These are phyloP conservation scores for Coffea canephora DNA, from an alignment of 257 asterid genomes.

Conservation along the genomic window DNA sequence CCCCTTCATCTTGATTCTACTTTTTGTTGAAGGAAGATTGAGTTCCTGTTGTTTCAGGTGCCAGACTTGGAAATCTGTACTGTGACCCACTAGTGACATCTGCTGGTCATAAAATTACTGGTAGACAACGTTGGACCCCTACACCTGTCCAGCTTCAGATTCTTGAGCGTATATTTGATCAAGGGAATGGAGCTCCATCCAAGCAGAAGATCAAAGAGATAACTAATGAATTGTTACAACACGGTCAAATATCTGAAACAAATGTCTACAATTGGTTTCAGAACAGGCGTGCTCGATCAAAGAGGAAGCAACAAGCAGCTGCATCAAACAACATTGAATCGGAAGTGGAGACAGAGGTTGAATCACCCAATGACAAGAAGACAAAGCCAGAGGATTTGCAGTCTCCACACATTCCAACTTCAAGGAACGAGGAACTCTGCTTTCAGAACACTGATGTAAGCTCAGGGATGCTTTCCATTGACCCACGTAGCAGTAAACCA, in stretches of 20 bases:
- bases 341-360: slow-evolving; percentile 93
- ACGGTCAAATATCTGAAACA: slow-evolving; percentile 94
- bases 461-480: slow-evolving; percentile 48
- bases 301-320: slow-evolving; percentile 75
- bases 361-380: slow-evolving; percentile 83
- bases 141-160: slow-evolving; percentile 93
- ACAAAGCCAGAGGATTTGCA: slow-evolving; percentile 74
- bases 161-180: slow-evolving; percentile 89
- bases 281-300: slow-evolving; percentile 96
- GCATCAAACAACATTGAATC: slow-evolving; percentile 63
- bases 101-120: slow-evolving; percentile 78
- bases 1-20: neutral
- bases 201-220: slow-evolving; percentile 96
- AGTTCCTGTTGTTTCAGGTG: slow-evolving; percentile 49
- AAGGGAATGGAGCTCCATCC: slow-evolving; percentile 93
- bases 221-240: slow-evolving; percentile 83
- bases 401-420: slow-evolving; percentile 41
- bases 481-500: slow-evolving; percentile 49
- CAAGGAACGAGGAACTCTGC: slow-evolving; percentile 60
- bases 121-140: slow-evolving; percentile 96
- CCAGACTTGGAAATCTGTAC: slow-evolving; percentile 76
- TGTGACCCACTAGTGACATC: slow-evolving; percentile 72
- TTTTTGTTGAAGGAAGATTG: neutral
- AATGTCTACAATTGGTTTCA: slow-evolving; percentile 99
- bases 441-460: slow-evolving; percentile 51